Evolutionary conservation across 768 basidiomycete genomes (phyloP), one percentile per base, ranked within the genome.

Genomic region (Boletus edulis): DNA sequence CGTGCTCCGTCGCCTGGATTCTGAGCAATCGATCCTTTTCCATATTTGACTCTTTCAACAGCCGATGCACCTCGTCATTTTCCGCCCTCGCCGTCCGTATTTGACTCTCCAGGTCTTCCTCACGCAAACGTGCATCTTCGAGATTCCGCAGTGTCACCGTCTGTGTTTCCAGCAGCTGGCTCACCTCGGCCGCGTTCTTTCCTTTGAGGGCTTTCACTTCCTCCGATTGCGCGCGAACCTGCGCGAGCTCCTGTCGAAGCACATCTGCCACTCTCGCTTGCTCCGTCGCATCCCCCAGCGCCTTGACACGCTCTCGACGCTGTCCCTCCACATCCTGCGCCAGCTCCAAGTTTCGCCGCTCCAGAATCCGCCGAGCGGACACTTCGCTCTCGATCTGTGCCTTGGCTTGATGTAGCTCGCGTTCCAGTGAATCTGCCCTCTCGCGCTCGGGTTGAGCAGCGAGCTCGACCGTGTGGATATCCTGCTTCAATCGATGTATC

Each of bases 11-110:
- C 8, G 89, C 87, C 66, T 93, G 91, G 3, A 77, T 79, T 40
- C 79, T 82, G 53, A 93, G 72, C 15, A 92, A 74, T 20, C 86
- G 75, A 52, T 96, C 93, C 71, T 92, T 91, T 72, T 97, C 93
- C 58, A 70, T 71, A 40, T 83, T 78, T 3, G 89, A 85, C 55
- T 87, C 81, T 57, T 77, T 80, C 46, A 94, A 71, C 41, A 89
- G 86, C 48, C 75, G 75, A 54, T 85, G 80, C 29, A 83, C 54
- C 8, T 87, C 81, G 14, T 84, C 83, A 58, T 88, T 84, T 72
- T 94, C 94, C 18, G 78, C 68, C 31, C 87, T 76, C 17, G 89
- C 84, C 2, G 77, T 81, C 55, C 81, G 78, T 45, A 94, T 85
- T 65, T 94, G 89, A 14, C 77, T 74, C 67, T 93, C 87, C 46